A percentile compares a stretch with the other conserved stretches of the same genome.
Evolutionary conservation across 345 rosid species (phyloP).

Genomic region (Rhodomyrtus tomentosa): DNA sequence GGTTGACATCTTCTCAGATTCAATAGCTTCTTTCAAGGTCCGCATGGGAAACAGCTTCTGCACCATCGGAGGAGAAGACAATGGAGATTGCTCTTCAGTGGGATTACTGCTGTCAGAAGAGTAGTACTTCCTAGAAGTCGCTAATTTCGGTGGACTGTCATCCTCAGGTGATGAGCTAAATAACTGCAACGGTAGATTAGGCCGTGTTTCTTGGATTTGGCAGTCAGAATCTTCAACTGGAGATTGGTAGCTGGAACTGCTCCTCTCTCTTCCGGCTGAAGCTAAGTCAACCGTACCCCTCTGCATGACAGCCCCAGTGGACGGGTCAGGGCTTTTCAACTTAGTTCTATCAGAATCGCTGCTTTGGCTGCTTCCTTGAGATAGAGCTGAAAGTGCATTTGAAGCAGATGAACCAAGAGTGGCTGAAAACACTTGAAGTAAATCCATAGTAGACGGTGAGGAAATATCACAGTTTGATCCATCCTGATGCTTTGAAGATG

Average conservation of each 20-base stretch:
- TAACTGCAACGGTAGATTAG: constrained; percentile 64
- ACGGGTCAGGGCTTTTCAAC: constrained; percentile 28
- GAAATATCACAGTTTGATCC: constrained; percentile 27
- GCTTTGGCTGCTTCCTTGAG: constrained; percentile 53
- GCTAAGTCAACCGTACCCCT: constrained; percentile 34
- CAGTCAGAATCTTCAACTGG: constrained; percentile 65
- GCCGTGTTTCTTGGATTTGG: constrained; percentile 39
- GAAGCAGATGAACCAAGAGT: constrained; percentile 55
- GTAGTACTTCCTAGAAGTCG: constrained; percentile 67
- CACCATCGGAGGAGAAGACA: constrained; percentile 78
- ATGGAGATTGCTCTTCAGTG: constrained; percentile 59
- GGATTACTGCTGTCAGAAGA: constrained; percentile 92
- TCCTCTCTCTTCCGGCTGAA: constrained; percentile 49
- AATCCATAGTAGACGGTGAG: constrained; percentile 63
- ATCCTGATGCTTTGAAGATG: constrained; percentile 23
- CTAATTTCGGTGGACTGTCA: constrained; percentile 54
- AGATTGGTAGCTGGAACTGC: constrained; percentile 61
- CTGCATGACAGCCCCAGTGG: constrained; percentile 19
- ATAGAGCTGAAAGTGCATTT: constrained; percentile 38
- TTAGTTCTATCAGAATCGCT: constrained; percentile 46
- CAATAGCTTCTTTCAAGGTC: constrained; percentile 39
- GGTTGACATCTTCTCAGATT: constrained; percentile 31
- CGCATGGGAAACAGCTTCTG: constrained; percentile 70
- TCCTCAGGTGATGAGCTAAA: constrained; percentile 69
- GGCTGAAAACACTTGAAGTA: constrained; percentile 63